A percentile compares a stretch with the other conserved stretches of the same genome.
Conservation (phyloP, 306 rosid species). For the Leucaena leucocephala region DNA sequence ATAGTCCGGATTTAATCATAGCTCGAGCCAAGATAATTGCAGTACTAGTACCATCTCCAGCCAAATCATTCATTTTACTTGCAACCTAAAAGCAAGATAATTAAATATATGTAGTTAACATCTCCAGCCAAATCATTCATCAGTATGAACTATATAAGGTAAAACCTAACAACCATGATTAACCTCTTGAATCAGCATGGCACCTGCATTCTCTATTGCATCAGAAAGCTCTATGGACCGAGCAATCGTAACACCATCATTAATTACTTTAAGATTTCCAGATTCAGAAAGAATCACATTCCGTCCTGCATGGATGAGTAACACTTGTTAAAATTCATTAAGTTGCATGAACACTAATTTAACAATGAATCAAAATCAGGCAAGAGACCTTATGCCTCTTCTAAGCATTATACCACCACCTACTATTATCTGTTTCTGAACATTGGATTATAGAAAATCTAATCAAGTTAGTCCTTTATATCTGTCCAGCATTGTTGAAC, state of each 20-base stretch:
- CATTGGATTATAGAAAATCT: neutral
- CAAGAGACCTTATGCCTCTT: neutral
- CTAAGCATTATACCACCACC: neutral
- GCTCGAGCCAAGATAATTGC: constrained; percentile 90
- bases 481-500: neutral
- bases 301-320: constrained; percentile 63
- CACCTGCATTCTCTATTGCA: constrained; percentile 93
- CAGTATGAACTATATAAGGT: constrained; percentile 27
- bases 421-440: neutral
- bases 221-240: constrained; percentile 86
- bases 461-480: neutral
- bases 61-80: constrained; percentile 84
- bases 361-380: constrained; percentile 5
- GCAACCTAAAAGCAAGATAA: constrained; percentile 75
- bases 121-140: constrained; percentile 13
- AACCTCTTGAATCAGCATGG: constrained; percentile 97
- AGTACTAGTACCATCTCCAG: constrained; percentile 97
- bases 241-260: constrained; percentile 95
- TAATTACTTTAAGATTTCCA: constrained; percentile 67
- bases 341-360: constrained; percentile 20
- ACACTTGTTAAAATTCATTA: neutral
- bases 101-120: constrained; percentile 31
- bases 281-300: constrained; percentile 91
- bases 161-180: constrained; percentile 60
- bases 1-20: constrained; percentile 75